Evolutionary conservation across 2,329 filamentous ascomycete species (phyloP).

Genomic region (Pleoardoris graminearum): DNA sequence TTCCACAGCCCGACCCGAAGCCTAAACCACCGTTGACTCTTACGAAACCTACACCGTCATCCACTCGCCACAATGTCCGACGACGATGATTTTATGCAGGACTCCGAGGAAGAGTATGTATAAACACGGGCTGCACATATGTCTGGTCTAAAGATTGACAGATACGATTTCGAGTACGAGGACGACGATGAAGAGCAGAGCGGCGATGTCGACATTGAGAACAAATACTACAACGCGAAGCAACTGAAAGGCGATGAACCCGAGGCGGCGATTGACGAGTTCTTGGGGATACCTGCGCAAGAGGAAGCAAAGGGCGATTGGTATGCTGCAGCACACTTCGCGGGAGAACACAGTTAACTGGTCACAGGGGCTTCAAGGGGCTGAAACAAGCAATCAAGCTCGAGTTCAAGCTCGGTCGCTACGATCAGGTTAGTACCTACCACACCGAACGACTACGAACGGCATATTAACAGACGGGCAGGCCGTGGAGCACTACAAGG

Average conservation of each 20-base stretch:
- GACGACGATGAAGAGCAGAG: conserved; percentile 87
- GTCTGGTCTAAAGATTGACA: conserved; percentile 43
- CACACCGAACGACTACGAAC: not conserved
- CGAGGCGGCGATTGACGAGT: conserved; percentile 87
- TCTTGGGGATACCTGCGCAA: conserved; percentile 80
- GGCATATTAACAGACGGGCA: conserved; percentile 46
- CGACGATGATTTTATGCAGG: conserved; percentile 92
- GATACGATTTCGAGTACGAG: conserved; percentile 97
- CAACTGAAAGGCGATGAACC: conserved; percentile 88
- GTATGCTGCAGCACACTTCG: conserved; percentile 49
- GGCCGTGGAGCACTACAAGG: conserved; percentile 89
- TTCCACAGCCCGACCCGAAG: not conserved
- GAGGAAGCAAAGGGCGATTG: conserved; percentile 95
- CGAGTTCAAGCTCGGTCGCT: conserved; percentile 89
- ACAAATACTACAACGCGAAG: conserved; percentile 99
- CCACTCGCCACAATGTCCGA: conserved; percentile 63
- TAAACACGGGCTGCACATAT: not conserved
- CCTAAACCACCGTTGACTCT: not conserved
- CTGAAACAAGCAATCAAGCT: conserved; percentile 98
- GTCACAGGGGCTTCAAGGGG: conserved; percentile 81
- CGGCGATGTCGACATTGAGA: conserved; percentile 93
- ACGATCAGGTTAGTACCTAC: conserved; percentile 72
- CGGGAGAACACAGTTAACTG: conserved; percentile 19
- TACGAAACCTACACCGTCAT: not conserved
- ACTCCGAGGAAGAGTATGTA: conserved; percentile 80